phyloP scores from a whole-genome alignment of 352 stramenopile genomes.

The Pythium folliculosum region DNA sequence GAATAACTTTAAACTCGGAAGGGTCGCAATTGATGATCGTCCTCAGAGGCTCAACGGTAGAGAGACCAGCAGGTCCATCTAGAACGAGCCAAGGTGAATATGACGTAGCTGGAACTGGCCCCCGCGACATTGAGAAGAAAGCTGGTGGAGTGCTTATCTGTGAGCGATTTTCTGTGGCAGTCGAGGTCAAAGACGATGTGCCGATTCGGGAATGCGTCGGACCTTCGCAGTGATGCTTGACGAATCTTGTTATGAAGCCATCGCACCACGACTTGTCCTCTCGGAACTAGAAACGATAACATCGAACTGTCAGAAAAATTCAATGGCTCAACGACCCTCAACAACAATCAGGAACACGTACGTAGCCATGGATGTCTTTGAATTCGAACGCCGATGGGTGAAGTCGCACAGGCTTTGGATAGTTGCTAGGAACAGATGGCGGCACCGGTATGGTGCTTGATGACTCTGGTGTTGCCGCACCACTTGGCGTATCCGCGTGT shows the following conservation, averaged over 20 bases:
- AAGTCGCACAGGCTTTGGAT: constrained; percentile 35
- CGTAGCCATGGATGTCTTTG: constrained; percentile 56
- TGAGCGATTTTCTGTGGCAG: background rate
- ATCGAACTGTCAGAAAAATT: background rate
- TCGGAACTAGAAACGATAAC: constrained; percentile 34
- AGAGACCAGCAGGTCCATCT: constrained; percentile 41
- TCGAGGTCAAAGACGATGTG: background rate
- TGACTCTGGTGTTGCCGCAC: background rate
- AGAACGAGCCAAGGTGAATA: constrained; percentile 63
- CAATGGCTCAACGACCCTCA: background rate
- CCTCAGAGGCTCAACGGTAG: constrained; percentile 43
- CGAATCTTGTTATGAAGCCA: constrained; percentile 57
- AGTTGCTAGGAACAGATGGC: background rate
- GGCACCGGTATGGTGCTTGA: background rate
- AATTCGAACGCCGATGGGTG: constrained; percentile 45
- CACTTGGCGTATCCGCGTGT: background rate
- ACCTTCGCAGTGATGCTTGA: constrained; percentile 46
- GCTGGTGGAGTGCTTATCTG: no score
- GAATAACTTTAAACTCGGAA: constrained; percentile 26
- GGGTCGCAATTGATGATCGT: constrained; percentile 28
- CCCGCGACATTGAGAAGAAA: background rate
- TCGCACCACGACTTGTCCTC: constrained; percentile 51
- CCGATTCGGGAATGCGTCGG: background rate
- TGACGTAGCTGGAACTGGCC: background rate
- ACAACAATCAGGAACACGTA: constrained; percentile 15